Base-by-base conservation (phyloP, 441 rosid genomes). In the Jatropha multifida region DNA sequence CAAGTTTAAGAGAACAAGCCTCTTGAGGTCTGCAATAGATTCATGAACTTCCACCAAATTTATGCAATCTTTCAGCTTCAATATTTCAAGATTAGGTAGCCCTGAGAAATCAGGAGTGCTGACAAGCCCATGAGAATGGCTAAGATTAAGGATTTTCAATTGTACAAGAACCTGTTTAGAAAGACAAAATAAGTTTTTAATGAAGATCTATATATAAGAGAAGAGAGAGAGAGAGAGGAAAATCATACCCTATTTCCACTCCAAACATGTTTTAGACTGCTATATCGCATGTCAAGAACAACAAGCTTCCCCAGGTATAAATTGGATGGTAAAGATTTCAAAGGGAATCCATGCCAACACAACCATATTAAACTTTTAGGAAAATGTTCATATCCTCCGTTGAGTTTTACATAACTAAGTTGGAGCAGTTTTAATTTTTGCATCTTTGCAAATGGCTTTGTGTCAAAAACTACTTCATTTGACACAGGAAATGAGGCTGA, bases 111-210 rank as follows among this genome's bases (percentile, higher is more conserved):
- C 78, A 9, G 88, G 81, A 3, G 83, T 78, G 32, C 60, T 70
- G 52, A 75, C 26, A 0, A 86, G 82, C 14, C 3, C 69, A 40
- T 73, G 54, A 0, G 83, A 86, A 54, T 80, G 62, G 60, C 77
- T 83, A 17, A 85, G 77, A 20, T 85, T 38, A 27, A 85, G 81
- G 52, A 78, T 73, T 63, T 85, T 85, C 56, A 85, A 75, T 40
- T 66, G 69, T 44, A 5, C 9, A 17, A 77, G 70, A 11, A 42
- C 40, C 82, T 75, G 84, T 69, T 76, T 54, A 32, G 65, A 60
- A 88, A 7, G 7, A 46, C 48, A 46, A 3, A 8, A 17, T 71
- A 54, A 70, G 61, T 51, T 27, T 38, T 37, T 20, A 32, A 9
- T 17, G 40, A 20, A 13, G 46, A 12, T 13, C 13, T 8, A 13